Percentiles rank a stretch among this genome's conserved stretches.
Evolutionary conservation across 2,329 filamentous ascomycete species (phyloP).

Genomic region (Drechslerella dactyloides): DNA sequence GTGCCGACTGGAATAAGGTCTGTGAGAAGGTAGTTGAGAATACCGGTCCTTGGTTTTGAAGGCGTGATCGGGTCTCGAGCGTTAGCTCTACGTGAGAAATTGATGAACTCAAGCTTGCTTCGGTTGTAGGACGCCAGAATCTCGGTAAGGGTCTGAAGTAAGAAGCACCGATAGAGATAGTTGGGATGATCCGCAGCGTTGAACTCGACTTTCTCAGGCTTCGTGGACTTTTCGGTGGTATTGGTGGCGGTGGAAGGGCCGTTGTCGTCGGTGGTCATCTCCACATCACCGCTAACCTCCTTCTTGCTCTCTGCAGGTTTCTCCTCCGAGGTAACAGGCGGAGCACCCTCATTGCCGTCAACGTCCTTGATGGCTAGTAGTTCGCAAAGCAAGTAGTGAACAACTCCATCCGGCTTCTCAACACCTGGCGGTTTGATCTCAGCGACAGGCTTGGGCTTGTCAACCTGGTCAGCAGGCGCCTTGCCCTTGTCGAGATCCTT

Average conservation of each 20-base stretch:
- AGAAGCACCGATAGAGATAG: conserved; percentile 93
- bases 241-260: conserved; percentile 56
- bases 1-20: conserved; percentile 69
- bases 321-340: conserved; percentile 50
- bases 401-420: conserved; percentile 90
- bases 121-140: conserved; percentile 89
- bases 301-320: conserved; percentile 28
- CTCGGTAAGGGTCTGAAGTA: conserved; percentile 89
- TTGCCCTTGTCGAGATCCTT: conserved; percentile 54
- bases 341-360: conserved; percentile 55
- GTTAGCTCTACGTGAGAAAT: conserved; percentile 91
- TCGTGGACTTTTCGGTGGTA: conserved; percentile 64
- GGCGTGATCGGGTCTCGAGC: conserved; percentile 78
- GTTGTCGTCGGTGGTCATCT: conserved; percentile 59
- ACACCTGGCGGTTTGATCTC: conserved; percentile 83
- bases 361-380: conserved; percentile 67
- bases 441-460: conserved; percentile 67
- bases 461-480: conserved; percentile 67
- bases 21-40: conserved; percentile 91
- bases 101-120: conserved; percentile 98
- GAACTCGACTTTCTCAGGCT: conserved; percentile 74
- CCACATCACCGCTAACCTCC: conserved; percentile 60
- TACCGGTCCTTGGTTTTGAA: conserved; percentile 88
- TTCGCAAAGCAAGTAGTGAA: conserved; percentile 93
- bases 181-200: conserved; percentile 93